Base-by-base conservation (phyloP, 164 flowering plant species). In the Aristolochia californica region DNA sequence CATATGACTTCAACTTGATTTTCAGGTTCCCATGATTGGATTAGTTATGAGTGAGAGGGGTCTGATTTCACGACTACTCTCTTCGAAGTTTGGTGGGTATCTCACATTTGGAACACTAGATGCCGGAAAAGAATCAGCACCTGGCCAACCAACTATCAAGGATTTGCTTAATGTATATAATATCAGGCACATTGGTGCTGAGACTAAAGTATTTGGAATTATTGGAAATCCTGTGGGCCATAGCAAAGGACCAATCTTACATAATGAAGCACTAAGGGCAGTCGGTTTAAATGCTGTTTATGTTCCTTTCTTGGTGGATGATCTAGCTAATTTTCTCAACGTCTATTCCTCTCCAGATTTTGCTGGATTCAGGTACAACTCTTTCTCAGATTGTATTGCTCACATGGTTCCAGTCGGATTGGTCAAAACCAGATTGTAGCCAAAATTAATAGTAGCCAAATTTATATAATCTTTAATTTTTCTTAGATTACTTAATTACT, bases 141-240 rank as follows among this genome's bases (percentile, higher is more conserved):
- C 97, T 57, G 96, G 99, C 53, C 99, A 94, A 66, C 97, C 97
- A 25, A 80, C 91, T 34, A 45, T 88, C 13, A 71, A 79, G 27
- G 99, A 94, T 73, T 65, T 94, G 56, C 59, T 86, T 66, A 49
- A 77, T 61, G 60, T 86, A 43, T 90, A 79, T 80, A 86, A 86
- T 63, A 72, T 90, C 66, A 80, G 89, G 66, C 75, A 68, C 43
- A 56, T 94, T 9, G 83, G 85, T 44, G 74, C 77, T 55, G 87
- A 86, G 52, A 94, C 96, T 25, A 86, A 86, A 77, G 85, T 94
- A 17, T 80, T 60, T 79, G 97, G 99, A 40, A 68, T 90, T 66
- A 82, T 94, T 66, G 99, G 99, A 66, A 94, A 94, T 58, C 97
- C 99, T 34, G 89, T 94, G 23, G 65, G 85, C 44, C 97, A 94